A percentile compares a stretch with the other conserved stretches of the same genome.
Conservation (phyloP, 805 yeast species). For the Hanseniaspora hatyaiensis region DNA sequence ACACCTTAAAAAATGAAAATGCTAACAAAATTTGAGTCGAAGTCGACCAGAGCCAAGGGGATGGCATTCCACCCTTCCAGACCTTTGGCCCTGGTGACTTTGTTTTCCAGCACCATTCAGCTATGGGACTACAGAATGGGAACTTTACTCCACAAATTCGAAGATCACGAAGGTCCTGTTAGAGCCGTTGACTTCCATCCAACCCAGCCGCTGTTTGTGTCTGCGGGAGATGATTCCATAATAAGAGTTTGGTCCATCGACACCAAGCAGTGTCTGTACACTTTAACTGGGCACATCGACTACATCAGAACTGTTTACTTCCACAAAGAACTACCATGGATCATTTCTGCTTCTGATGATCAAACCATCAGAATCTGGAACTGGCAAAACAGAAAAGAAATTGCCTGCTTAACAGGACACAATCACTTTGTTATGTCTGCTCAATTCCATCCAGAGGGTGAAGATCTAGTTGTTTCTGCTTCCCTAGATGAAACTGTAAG, state of each 20-base stretch:
- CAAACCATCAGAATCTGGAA: slow-evolving; percentile 98
- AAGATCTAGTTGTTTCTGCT: slow-evolving; percentile 88
- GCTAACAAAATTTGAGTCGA: slow-evolving; percentile 87
- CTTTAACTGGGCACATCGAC: slow-evolving; percentile 87
- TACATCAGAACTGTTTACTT: slow-evolving; percentile 88
- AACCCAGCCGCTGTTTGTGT: slow-evolving; percentile 90
- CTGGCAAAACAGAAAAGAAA: slow-evolving; percentile 97
- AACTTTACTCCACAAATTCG: slow-evolving; percentile 85
- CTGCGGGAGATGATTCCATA: slow-evolving; percentile 95
- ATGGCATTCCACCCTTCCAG: slow-evolving; percentile 88
- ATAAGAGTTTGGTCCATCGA: slow-evolving; percentile 93
- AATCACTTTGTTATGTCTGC: slow-evolving; percentile 98
- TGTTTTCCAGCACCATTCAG: slow-evolving; percentile 96
- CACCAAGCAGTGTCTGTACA: slow-evolving; percentile 81
- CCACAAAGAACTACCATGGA: slow-evolving; percentile 96
- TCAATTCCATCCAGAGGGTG: slow-evolving; percentile 80
- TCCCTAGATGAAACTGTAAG: slow-evolving; percentile 97
- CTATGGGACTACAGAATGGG: slow-evolving; percentile 99
- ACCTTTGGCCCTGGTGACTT: slow-evolving; percentile 92
- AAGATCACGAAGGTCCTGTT: slow-evolving; percentile 97
- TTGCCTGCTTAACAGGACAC: slow-evolving; percentile 95
- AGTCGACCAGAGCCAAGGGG: slow-evolving; percentile 94
- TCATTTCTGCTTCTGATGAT: slow-evolving; percentile 89
- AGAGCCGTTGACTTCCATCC: slow-evolving; percentile 94
- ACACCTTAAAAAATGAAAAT: slow-evolving; percentile 64